These are phyloP conservation scores for Malassezia furfur DNA, from an alignment of 1,284 basidiomycete genomes.

Conservation along the genomic window DNA sequence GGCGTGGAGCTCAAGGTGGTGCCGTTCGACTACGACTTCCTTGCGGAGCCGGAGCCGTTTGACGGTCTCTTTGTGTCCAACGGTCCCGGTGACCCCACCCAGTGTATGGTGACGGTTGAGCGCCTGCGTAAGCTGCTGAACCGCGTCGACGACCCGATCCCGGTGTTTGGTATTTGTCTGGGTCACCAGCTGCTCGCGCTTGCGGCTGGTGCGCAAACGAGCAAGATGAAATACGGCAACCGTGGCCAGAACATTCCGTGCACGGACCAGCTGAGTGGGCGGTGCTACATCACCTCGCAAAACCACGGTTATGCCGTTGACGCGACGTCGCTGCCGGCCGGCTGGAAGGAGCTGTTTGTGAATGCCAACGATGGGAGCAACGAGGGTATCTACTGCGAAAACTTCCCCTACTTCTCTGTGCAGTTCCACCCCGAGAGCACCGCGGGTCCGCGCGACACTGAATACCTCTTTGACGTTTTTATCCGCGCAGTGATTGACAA, in stretches of 20 bases:
- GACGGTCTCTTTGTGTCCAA: conserved; percentile 97
- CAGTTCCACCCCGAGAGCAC: conserved; percentile 99
- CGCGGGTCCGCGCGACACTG: conserved; percentile 95
- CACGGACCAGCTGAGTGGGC: conserved; percentile 80
- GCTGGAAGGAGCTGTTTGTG: conserved; percentile 87
- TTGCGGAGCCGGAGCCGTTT: conserved; percentile 62
- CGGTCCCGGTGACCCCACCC: conserved; percentile 92
- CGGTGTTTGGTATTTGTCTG: conserved; percentile 97
- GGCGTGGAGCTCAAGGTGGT: conserved; percentile 95
- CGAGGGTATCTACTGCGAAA: conserved; percentile 81
- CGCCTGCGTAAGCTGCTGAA: conserved; percentile 63
- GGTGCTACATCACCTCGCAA: conserved; percentile 98
- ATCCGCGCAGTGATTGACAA: conserved; percentile 75
- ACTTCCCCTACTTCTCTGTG: conserved; percentile 88
- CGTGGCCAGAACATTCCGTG: conserved; percentile 98
- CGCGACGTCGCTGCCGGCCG: conserved; percentile 63
- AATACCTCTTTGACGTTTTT: conserved; percentile 98
- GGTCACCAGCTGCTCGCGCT: conserved; percentile 94
- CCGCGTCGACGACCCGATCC: conserved; percentile 59
- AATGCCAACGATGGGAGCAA: conserved; percentile 97
- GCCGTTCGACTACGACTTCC: conserved; percentile 91
- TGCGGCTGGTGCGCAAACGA: conserved; percentile 83
- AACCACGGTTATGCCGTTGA: conserved; percentile 99
- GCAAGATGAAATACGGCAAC: conserved; percentile 99
- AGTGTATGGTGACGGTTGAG: conserved; percentile 58